Evolutionary conservation across 1,284 basidiomycete genomes (phyloP), one percentile per base, ranked within the genome.

Genomic region (Sparassis latifolia): DNA sequence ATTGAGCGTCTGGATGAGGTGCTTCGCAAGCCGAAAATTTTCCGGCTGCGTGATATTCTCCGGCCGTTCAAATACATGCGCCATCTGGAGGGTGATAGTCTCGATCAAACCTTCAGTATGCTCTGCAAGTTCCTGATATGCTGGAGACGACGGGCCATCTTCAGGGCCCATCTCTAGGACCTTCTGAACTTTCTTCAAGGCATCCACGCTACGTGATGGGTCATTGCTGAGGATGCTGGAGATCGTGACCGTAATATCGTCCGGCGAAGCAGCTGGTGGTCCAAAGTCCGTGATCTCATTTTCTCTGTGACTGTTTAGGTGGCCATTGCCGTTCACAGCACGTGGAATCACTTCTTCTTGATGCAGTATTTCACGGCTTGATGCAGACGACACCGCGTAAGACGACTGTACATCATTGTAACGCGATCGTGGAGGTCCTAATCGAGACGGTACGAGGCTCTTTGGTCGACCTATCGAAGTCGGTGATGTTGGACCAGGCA

Each of bases 1-100:
- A 61, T 93, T 92, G 33, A 95, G 77, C 0, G 93, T 93, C 67
- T 97, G 93, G 59, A 97, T 96, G 47, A 97, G 79, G 67, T 97
- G 95, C 69, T 98, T 98, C 48, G 94, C 92, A 6, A 97, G 75
- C 42, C 95, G 80, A 70, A 96, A 92, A 62, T 89, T 90, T 55
- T 86, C 80, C 20, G 86, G 83, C 4, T 81, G 74, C 4, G 81
- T 67, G 31, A 96, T 73, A 46, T 88, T 82, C 30, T 89, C 82
- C 1, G 83, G 83, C 44, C 80, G 78, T 51, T 91, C 89, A 62
- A 96, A 97, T 10, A 92, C 82, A 64, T 92, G 87, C 27, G 86
- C 80, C 87, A 95, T 92, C 63, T 94, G 89, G 29, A 89, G 75
- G 2, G 88, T 86, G 58, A 97, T 84, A 0, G 89, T 92, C 63